These are phyloP conservation scores for Xylaria sp. DNA, from an alignment of 2,329 filamentous ascomycete species.

Conservation along the genomic window DNA sequence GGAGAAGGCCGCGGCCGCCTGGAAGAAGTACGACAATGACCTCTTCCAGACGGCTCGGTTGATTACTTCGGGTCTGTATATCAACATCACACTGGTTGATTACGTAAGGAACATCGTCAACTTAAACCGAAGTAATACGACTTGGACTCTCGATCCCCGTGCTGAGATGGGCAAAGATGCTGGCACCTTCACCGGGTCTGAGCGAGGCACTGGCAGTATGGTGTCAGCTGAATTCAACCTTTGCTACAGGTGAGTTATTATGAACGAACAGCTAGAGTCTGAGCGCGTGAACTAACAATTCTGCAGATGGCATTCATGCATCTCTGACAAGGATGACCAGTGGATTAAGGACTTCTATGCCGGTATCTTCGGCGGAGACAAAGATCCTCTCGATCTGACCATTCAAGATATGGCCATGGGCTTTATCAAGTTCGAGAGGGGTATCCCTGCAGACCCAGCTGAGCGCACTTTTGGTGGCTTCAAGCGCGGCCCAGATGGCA, in stretches of 20 bases:
- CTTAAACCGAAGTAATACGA: slow-evolving; percentile 75
- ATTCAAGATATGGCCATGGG: slow-evolving; percentile 70
- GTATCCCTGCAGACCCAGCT: slow-evolving; percentile 72
- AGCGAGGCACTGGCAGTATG: slow-evolving; percentile 80
- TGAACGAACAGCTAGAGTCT: neutral
- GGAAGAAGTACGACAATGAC: slow-evolving; percentile 79
- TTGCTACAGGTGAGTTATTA: slow-evolving; percentile 71
- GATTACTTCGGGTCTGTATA: slow-evolving; percentile 79
- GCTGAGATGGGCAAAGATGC: slow-evolving; percentile 69
- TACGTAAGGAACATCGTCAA: slow-evolving; percentile 84
- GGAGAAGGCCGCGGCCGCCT: slow-evolving; percentile 62
- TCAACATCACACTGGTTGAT: slow-evolving; percentile 81
- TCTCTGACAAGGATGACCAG: slow-evolving; percentile 77
- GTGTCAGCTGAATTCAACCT: slow-evolving; percentile 91
- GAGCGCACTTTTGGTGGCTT: slow-evolving; percentile 75
- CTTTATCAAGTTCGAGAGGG: slow-evolving; percentile 70
- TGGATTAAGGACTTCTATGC: slow-evolving; percentile 80
- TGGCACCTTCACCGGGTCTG: slow-evolving; percentile 66
- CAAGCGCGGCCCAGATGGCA: slow-evolving; percentile 71
- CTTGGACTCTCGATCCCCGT: slow-evolving; percentile 84
- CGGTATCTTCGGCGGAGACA: slow-evolving; percentile 64
- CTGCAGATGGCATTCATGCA: slow-evolving; percentile 75
- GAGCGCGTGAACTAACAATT: neutral
- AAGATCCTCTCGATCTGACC: slow-evolving; percentile 65
- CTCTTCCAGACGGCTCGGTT: slow-evolving; percentile 81